Conservation (phyloP, 169 alveolate genomes). For the Perkinsus marinus region DNA sequence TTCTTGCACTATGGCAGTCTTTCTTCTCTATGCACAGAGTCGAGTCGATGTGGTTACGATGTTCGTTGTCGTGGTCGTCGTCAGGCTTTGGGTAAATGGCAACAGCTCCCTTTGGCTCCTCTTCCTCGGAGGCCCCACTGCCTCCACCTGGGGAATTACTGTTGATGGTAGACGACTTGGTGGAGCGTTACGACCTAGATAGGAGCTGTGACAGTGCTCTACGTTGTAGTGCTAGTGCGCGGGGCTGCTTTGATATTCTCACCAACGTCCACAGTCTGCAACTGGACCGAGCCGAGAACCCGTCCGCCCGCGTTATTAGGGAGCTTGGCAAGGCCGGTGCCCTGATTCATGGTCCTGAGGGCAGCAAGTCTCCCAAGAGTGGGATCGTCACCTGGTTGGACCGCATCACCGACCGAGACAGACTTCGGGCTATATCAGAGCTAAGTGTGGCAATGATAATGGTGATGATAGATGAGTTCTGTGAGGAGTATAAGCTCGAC, state of each 20-base stretch:
- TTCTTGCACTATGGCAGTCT: neutral
- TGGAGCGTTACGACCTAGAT: neutral
- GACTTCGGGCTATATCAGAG: neutral
- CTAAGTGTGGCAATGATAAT: neutral
- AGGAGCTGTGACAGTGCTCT: neutral
- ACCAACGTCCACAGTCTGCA: neutral
- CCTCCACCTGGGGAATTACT: neutral
- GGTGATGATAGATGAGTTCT: neutral
- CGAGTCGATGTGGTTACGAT: too few relatives aligned
- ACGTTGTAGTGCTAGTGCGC: neutral
- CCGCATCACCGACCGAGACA: neutral
- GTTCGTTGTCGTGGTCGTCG: too few relatives aligned
- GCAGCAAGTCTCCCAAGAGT: neutral
- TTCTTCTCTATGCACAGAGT: neutral
- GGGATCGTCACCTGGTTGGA: neutral
- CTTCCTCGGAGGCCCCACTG: neutral
- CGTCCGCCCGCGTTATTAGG: neutral
- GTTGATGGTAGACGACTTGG: neutral
- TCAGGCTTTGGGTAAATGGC: too few relatives aligned
- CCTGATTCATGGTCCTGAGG: neutral
- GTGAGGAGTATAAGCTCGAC: neutral
- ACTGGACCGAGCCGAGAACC: neutral
- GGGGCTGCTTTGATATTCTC: neutral
- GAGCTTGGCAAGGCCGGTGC: neutral
- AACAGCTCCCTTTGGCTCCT: too few relatives aligned